Percentiles rank a stretch among this genome's conserved stretches.
Conservation (phyloP, 2,329 filamentous ascomycete genomes). For the Pseudopyrenochaeta lycopersici region DNA sequence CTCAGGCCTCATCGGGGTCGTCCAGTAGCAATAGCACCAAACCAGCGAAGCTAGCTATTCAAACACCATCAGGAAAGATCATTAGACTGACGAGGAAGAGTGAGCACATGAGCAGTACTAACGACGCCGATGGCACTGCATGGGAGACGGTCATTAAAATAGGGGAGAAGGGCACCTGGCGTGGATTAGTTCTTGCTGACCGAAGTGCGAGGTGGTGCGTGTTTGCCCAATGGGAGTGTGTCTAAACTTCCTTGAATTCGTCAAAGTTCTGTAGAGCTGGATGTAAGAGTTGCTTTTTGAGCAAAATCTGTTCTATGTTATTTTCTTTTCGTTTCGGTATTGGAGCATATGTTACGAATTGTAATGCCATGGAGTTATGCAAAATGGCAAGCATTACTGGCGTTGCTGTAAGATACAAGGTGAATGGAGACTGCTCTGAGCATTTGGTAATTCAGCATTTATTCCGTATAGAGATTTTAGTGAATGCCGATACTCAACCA, state of each 20-base stretch:
- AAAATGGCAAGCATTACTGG: constrained; percentile 5
- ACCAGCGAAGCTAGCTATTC: constrained; percentile 93
- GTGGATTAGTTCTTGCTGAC: constrained; percentile 83
- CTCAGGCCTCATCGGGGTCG: constrained; percentile 65
- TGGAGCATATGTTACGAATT: constrained; percentile 17
- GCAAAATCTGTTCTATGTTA: not conserved
- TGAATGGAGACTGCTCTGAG: constrained; percentile 2
- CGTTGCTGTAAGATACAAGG: constrained; percentile 22
- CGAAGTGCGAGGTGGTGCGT: constrained; percentile 88
- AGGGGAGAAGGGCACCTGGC: constrained; percentile 81
- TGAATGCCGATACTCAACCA: too few species aligned
- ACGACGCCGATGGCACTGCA: constrained; percentile 75
- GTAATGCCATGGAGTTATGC: constrained; percentile 28
- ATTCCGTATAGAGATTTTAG: too few species aligned
- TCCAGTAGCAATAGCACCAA: constrained; percentile 71
- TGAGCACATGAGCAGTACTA: constrained; percentile 64
- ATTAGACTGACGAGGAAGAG: constrained; percentile 85
- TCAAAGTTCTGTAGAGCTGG: not conserved
- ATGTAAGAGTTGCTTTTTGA: constrained; percentile 2
- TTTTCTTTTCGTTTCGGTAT: not conserved
- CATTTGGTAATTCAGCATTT: constrained; percentile 8
- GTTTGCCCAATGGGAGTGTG: constrained; percentile 79
- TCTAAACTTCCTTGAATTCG: too few species aligned
- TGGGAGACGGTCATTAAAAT: constrained; percentile 95
- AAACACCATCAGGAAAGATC: constrained; percentile 94